Conservation (phyloP, 2,329 filamentous ascomycete species). For the Aspergillus uvarum region DNA sequence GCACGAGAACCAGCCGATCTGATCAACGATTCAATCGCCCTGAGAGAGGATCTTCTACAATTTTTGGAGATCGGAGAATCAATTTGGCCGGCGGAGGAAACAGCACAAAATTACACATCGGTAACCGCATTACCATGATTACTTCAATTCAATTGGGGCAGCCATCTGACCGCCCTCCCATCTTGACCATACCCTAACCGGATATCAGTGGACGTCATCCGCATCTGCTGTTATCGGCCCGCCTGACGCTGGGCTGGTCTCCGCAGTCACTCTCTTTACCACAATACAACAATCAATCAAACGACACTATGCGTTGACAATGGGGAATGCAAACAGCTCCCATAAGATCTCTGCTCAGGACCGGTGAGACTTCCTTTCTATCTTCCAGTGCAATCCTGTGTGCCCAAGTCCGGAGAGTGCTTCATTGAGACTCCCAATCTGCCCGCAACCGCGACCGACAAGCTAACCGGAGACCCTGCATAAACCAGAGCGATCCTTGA, state of each 20-base stretch:
- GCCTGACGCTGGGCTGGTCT: not conserved
- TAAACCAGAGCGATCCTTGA: constrained; percentile 81
- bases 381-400: not conserved
- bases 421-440: not conserved
- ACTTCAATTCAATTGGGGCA: not conserved
- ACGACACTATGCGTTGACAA: constrained; percentile 41
- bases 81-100: constrained; percentile 13
- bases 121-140: not conserved
- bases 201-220: constrained; percentile 1
- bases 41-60: constrained; percentile 19
- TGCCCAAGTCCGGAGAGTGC: not conserved
- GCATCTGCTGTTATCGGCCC: constrained; percentile 3
- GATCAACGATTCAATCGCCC: not conserved
- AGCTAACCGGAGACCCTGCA: not conserved
- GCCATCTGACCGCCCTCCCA: not conserved
- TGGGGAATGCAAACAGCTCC: constrained; percentile 65
- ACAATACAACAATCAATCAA: not conserved
- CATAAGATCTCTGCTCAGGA: constrained; percentile 77
- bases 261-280: not conserved
- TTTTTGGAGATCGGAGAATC: constrained; percentile 17
- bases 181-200: not conserved
- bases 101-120: not conserved
- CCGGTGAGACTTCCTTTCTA: constrained; percentile 59
- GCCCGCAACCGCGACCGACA: not conserved
- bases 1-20: not conserved